Percentiles rank a stretch among this genome's conserved stretches.
Conservation (phyloP, 352 stramenopile genomes). For the Phytophthora pisi region DNA sequence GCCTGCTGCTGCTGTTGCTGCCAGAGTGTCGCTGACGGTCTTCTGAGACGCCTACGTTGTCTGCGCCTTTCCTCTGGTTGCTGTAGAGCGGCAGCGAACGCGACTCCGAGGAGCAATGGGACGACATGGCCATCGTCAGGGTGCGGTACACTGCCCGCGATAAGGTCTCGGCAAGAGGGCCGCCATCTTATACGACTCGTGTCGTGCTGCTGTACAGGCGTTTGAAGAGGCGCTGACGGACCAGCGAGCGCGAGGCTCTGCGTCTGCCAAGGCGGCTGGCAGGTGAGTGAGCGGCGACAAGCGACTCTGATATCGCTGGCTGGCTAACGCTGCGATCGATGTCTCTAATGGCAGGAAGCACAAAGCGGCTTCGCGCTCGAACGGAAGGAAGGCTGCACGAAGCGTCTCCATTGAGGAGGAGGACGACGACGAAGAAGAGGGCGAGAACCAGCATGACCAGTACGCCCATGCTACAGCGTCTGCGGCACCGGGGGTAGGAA, state of each 20-base stretch:
- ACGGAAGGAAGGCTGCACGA: constrained; percentile 30
- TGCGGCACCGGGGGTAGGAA: constrained; percentile 10
- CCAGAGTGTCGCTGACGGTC: background rate
- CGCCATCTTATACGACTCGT: constrained; percentile 14
- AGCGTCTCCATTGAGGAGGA: constrained; percentile 31
- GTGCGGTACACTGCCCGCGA: constrained; percentile 29
- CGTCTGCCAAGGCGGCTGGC: constrained; percentile 16
- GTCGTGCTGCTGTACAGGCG: constrained; percentile 40
- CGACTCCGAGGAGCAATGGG: constrained; percentile 70
- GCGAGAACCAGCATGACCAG: constrained; percentile 2
- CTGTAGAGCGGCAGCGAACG: constrained; percentile 55
- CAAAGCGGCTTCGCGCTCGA: constrained; percentile 7
- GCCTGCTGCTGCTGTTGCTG: constrained; percentile 3
- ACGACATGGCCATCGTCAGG: constrained; percentile 83
- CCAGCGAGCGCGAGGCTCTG: constrained; percentile 34
- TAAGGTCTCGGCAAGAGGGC: background rate
- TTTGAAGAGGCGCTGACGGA: constrained; percentile 75
- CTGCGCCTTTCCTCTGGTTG: background rate
- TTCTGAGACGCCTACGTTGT: background rate
- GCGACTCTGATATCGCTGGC: constrained; percentile 9
- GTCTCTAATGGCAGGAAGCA: constrained; percentile 32
- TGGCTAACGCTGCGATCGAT: background rate
- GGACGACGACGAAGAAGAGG: constrained; percentile 13
- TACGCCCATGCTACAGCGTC: background rate
- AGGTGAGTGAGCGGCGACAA: constrained; percentile 18